Base-by-base conservation (phyloP, 768 basidiomycete species). In the Serendipita sp. region DNA sequence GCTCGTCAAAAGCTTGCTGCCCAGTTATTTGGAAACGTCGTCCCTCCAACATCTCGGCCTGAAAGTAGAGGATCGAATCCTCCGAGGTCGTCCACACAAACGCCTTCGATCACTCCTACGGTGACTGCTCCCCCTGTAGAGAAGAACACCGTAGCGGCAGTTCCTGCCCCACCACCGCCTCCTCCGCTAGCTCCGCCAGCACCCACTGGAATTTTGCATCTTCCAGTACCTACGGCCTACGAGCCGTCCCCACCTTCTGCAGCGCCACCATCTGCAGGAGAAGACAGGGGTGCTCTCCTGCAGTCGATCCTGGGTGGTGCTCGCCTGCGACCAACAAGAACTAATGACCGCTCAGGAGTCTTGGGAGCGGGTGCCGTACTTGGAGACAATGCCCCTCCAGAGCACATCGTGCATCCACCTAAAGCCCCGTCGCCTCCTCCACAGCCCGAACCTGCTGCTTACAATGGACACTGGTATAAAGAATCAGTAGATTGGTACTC, bases 401-500 rank as follows among this genome's bases (percentile, higher is more conserved):
- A 77, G 0, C 88, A 93, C 70, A 85, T 88, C 70, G 82, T 73
- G 67, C 71, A 75, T 36, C 76, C 74, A 10, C 76, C 80, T n/a
- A 72, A 74, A 16, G 69, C 75, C 44, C 73, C 72, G 0, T 78
- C 80, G 23, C 79, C 81, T 2, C 75, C 76, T 11, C 63, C 69
- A 29, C 74, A 73, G 33, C 40, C 60, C 3, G 36, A 66, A 16
- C 68, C 74, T 27, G 66, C 69, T 6, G 43, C 66, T 69, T 27
- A 44, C 53, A 1, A 70, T 70, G 63, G 67, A 44, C 16, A 37
- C 64, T 62, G 64, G 46, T 58, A 64, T 44, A 44, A 72, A 65
- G 87, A 92, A 72, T 87, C 85, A 4, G 86, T 95, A 2, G 93
- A 91, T 69, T 98, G 94, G 94, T 92, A 90, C 71, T 81, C 84